Evolutionary conservation across 2,329 filamentous ascomycete species (phyloP), one percentile per base, ranked within the genome.

Genomic region (Aspergillus sp.): DNA sequence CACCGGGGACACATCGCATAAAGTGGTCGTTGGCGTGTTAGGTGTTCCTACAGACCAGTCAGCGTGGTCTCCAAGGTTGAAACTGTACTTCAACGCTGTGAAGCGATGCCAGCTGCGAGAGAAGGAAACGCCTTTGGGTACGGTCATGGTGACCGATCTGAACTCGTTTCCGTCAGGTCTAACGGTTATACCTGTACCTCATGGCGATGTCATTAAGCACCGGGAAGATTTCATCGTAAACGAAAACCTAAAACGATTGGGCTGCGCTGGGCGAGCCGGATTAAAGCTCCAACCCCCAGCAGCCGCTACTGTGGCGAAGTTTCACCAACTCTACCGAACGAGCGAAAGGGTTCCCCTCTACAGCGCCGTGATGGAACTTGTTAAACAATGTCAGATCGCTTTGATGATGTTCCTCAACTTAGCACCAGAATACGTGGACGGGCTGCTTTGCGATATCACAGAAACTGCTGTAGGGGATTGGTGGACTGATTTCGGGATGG

Each of bases 401-500:
- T 78, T 99, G 58, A 88, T 90, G 68, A 80, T 97, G 59, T 99
- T 97, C 74, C 90, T 89, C 53, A 91, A 93, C 71, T 79, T 98
- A 5, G 88, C 90, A n/a, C 83, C 88, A 30, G 90, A 93, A 63
- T 98, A 96, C 71, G 90, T 91, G 7, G 95, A 99, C 68, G 95
- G 95, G 0, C 77, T 97, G 22, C 83, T 99, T 3, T 99, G 95
- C 72, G 95, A 99, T 76, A 82, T 95, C 43, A 98, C 95, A 0
- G 95, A 99, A 72, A 88, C 84, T 60, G 91, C 93, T 2, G 86
- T 98, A 66, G 89, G 88, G 60, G 90, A 97, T 72, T 99, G 95
- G 95, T 98, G 95, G 95, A 88, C 90, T 1, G 91, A 96, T 67
- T 89, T 97, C 58, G 95, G 95, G 2, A 88, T 88, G 0, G 93